Evolutionary conservation across 768 basidiomycete genomes (phyloP).

Genomic region (Ramaria rubella): DNA sequence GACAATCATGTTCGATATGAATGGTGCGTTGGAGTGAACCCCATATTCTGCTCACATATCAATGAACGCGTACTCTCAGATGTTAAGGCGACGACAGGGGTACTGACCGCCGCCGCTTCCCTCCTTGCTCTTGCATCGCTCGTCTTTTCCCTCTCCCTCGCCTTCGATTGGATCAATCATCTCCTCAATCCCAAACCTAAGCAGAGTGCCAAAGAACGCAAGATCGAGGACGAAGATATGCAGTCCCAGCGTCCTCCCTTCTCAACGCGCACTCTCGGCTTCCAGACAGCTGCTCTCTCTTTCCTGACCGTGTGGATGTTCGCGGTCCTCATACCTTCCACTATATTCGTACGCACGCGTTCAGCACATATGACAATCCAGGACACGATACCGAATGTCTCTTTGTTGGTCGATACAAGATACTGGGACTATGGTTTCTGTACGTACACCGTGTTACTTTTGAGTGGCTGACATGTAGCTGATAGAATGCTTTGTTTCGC

Average conservation of each 20-base stretch:
- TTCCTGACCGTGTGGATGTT: constrained; percentile 10
- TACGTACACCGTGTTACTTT: not conserved
- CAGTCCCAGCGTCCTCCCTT: not conserved
- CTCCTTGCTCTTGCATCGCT: constrained; percentile 1
- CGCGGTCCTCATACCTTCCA: constrained; percentile 12
- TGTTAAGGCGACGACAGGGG: constrained; percentile 1
- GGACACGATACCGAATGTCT: not conserved
- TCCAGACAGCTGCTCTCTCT: constrained; percentile 8
- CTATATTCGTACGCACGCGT: constrained; percentile 10
- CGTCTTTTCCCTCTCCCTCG: constrained; percentile 4
- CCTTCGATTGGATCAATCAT: not conserved
- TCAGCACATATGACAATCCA: constrained; percentile 8
- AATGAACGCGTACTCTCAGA: constrained; percentile 7
- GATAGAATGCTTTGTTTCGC: too few species aligned
- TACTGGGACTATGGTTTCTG: constrained; percentile 14
- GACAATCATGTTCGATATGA: constrained; percentile 11
- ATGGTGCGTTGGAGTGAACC: not conserved
- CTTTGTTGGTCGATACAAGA: constrained; percentile 2
- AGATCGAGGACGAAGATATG: not conserved
- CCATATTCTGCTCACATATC: not conserved
- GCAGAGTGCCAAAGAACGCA: not conserved
- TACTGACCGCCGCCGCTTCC: constrained; percentile 6
- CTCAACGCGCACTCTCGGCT: constrained; percentile 9
- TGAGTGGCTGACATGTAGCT: not conserved
- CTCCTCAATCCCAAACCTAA: not conserved